Evolutionary conservation across 148 eudicot species (phyloP).

Genomic region (Vaccinium corymbosum): DNA sequence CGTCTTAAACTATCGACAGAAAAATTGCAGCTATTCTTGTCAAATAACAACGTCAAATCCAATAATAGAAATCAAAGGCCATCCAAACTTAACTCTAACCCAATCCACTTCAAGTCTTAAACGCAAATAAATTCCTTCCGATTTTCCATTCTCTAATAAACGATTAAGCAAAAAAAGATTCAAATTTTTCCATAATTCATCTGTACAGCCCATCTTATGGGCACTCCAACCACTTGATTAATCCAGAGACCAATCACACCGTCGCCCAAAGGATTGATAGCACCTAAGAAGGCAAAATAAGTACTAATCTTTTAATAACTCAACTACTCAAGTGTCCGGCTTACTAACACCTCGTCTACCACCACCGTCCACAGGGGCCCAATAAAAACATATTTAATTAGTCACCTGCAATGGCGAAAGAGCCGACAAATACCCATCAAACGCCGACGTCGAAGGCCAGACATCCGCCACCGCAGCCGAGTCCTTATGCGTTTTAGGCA

Average conservation of each 20-base stretch:
- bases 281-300: no score
- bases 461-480: slow-evolving; percentile 91
- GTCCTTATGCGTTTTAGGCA: slow-evolving; percentile 81
- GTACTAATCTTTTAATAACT: no score
- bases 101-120: neutral
- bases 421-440: slow-evolving; percentile 83
- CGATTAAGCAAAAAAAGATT: neutral
- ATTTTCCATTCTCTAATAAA: neutral
- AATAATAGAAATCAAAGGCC: neutral
- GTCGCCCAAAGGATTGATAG: no score
- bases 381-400: neutral
- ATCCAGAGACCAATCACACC: no score
- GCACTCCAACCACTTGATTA: no score
- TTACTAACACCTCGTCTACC: no score
- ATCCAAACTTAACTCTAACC: no score
- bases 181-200: no score
- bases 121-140: neutral
- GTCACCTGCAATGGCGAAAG: slow-evolving; percentile 93
- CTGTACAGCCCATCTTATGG: no score
- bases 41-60: neutral
- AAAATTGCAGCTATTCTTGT: no score
- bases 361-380: no score
- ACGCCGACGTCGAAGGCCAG: slow-evolving; percentile 92
- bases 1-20: neutral
- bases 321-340: no score